Evolutionary conservation across 1,284 basidiomycete genomes (phyloP), one percentile per base, ranked within the genome.

Genomic region (Ceratobasidium sp.): DNA sequence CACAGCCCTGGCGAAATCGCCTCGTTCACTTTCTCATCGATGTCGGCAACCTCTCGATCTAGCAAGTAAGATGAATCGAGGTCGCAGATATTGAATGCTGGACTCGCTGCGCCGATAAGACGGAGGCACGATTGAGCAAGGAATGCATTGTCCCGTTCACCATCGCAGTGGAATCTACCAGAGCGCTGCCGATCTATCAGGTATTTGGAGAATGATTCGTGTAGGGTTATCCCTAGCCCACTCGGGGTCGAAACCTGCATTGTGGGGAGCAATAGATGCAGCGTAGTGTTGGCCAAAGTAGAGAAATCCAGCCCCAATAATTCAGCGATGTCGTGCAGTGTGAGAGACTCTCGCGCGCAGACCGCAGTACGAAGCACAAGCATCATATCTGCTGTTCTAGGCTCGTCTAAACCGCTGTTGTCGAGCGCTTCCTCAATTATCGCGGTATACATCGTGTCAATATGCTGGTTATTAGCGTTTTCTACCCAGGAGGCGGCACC

Each of bases 41-140:
- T 19, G 24, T 51, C 54, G 1, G 11, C 14, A 0, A 71, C 29
- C 6, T 61, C 41, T 1, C 19, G 0, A 31, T 71, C 68, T 0
- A 48, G 56, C 16, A 31, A 2, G 31, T 2, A 61, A 3, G 68
- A 61, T 11, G 54, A 48, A 2, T 53, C 49, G 19, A 69, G 39
- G 2, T 39, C n/a, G 24, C 65, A 69, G 53, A 56, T 58, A 37
- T 69, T 69, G 24, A 69, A 69, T 51, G 29, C 5, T n/a, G 34
- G 49, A 13, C 14, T 14, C 9, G 6, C 7, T 13, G 5, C 9
- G 5, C 24, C 24, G 14, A 69, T 58, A 4, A 46, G 1, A 9
- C 24, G 11, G 19, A 69, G 34, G 39, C 65, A 69, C 4, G 14
- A 19, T 3, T 53, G 22, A 0, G n/a, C n/a, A n/a, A 24, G 39